A percentile compares a stretch with the other conserved stretches of the same genome.
Evolutionary conservation across 2,329 filamentous ascomycete species (phyloP).

Genomic region (Cladorrhinum sp.): DNA sequence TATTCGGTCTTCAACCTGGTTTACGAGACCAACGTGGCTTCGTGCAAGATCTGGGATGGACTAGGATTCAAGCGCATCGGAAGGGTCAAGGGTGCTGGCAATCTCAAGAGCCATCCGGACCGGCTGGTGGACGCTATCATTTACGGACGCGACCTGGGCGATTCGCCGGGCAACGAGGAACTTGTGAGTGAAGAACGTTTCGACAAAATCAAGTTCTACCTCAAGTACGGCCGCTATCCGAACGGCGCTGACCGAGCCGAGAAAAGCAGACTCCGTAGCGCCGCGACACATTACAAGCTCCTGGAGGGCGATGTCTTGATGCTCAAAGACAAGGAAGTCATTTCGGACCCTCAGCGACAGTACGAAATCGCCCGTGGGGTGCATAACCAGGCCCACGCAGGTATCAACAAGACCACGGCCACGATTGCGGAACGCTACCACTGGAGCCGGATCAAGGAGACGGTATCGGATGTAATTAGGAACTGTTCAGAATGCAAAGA

Average conservation of each 20-base stretch:
- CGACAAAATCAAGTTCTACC: constrained; percentile 97
- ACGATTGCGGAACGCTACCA: constrained; percentile 92
- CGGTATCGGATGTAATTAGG: constrained; percentile 88
- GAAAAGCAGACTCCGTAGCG: constrained; percentile 89
- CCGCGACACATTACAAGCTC: constrained; percentile 92
- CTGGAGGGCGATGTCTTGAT: constrained; percentile 76
- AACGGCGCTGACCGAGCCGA: constrained; percentile 90
- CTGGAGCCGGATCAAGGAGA: constrained; percentile 98
- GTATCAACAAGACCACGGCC: constrained; percentile 97
- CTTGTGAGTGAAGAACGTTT: constrained; percentile 93
- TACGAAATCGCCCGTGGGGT: constrained; percentile 81
- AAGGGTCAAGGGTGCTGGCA: constrained; percentile 69
- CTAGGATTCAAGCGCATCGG: constrained; percentile 91
- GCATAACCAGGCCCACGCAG: constrained; percentile 75
- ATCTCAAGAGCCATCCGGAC: constrained; percentile 65
- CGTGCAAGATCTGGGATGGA: constrained; percentile 87
- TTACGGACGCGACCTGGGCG: constrained; percentile 64
- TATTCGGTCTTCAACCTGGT: constrained; percentile 94
- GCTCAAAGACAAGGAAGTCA: constrained; percentile 97
- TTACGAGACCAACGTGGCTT: constrained; percentile 89
- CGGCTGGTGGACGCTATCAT: constrained; percentile 73
- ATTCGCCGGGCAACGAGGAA: constrained; percentile 63
- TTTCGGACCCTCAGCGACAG: constrained; percentile 83
- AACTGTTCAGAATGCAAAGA: constrained; percentile 91
- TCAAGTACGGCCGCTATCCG: constrained; percentile 92